Conservation (phyloP, 2,329 filamentous ascomycete species). For the Monilinia polystroma region DNA sequence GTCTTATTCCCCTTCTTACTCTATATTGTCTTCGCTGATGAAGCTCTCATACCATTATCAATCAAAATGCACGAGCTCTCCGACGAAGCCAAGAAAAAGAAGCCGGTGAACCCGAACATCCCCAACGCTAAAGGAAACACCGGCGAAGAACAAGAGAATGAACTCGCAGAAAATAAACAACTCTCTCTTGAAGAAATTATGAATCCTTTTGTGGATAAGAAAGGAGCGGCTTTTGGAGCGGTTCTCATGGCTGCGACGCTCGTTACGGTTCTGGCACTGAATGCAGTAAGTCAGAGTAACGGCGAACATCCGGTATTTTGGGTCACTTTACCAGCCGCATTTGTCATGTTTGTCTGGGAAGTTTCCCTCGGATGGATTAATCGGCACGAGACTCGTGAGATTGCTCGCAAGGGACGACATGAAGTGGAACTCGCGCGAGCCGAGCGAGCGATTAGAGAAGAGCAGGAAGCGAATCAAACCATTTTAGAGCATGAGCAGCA, state of each 20-base stretch:
- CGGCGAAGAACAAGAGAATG: slow-evolving; percentile 50
- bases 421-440: slow-evolving; percentile 48
- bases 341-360: slow-evolving; percentile 69
- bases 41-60: slow-evolving; percentile 60
- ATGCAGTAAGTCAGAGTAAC: slow-evolving; percentile 55
- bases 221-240: slow-evolving; percentile 62
- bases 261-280: slow-evolving; percentile 63
- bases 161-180: slow-evolving; percentile 52
- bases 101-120: slow-evolving; percentile 71
- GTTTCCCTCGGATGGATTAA: slow-evolving; percentile 61
- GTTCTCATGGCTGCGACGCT: slow-evolving; percentile 66
- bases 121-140: slow-evolving; percentile 58
- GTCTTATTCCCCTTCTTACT: slow-evolving; percentile 68
- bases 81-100: slow-evolving; percentile 52
- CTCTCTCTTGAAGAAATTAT: slow-evolving; percentile 70
- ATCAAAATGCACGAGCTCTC: slow-evolving; percentile 70
- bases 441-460: slow-evolving; percentile 41
- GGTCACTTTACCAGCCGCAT: slow-evolving; percentile 66
- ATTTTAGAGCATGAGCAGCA: slow-evolving; percentile 21
- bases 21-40: slow-evolving; percentile 66
- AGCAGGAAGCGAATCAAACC: slow-evolving; percentile 32
- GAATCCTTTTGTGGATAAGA: slow-evolving; percentile 70
- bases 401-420: slow-evolving; percentile 55
- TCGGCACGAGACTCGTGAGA: slow-evolving; percentile 60
- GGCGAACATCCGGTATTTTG: slow-evolving; percentile 61